These are phyloP conservation scores for Ogataea salicorniae DNA, from an alignment of 805 yeast species.

Conservation along the genomic window DNA sequence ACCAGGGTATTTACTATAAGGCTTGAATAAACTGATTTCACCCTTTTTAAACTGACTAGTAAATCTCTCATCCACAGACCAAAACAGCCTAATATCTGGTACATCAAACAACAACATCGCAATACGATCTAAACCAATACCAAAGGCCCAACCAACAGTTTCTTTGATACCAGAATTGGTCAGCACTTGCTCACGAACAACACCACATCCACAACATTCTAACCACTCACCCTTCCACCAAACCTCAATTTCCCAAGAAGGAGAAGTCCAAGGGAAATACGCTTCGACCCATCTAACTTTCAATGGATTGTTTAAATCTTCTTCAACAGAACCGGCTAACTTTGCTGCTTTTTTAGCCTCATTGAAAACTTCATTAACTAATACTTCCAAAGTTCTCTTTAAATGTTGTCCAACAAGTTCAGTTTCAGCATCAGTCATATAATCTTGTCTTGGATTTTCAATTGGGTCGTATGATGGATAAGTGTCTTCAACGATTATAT, in stretches of 20 bases:
- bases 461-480: conserved; percentile 45
- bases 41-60: conserved; percentile 63
- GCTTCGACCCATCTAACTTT: conserved; percentile 93
- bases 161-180: conserved; percentile 63
- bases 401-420: conserved; percentile 69
- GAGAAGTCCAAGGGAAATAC: conserved; percentile 97
- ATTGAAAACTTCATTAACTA: conserved; percentile 79
- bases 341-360: conserved; percentile 60
- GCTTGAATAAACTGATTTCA: conserved; percentile 65
- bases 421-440: conserved; percentile 67
- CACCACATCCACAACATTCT: conserved; percentile 95
- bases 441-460: conserved; percentile 73
- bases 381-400: conserved; percentile 77
- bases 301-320: conserved; percentile 66
- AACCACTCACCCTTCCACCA: conserved; percentile 99
- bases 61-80: conserved; percentile 83
- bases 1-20: conserved; percentile 90
- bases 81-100: conserved; percentile 90
- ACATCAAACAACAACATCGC: conserved; percentile 95
- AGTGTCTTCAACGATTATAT: conserved; percentile 75
- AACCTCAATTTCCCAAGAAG: conserved; percentile 97
- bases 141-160: conserved; percentile 95
- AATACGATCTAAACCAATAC: conserved; percentile 88
- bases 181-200: conserved; percentile 75
- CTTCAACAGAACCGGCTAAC: conserved; percentile 49